Evolutionary conservation across 352 stramenopile species (phyloP).

Genomic region (Ochromonadaceae sp.): DNA sequence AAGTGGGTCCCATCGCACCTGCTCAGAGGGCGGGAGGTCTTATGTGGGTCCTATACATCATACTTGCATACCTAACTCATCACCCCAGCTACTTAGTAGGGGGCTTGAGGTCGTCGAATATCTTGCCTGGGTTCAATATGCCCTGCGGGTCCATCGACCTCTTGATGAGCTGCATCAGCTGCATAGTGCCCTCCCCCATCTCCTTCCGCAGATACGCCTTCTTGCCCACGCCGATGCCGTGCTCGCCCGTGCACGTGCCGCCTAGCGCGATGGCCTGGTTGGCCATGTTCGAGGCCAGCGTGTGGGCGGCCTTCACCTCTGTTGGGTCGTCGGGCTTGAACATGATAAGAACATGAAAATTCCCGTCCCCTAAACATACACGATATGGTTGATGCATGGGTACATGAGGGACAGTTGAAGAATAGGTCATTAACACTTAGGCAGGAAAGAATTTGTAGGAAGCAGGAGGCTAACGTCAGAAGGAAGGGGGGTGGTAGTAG

Average conservation of each 20-base stretch:
- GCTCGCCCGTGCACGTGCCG: conserved; percentile 94
- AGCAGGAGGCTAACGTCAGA: no score
- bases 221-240: conserved; percentile 88
- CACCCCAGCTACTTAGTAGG: no score
- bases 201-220: conserved; percentile 70
- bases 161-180: conserved; percentile 85
- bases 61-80: no score
- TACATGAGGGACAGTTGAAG: no score
- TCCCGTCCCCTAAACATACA: conserved; percentile 66
- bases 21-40: no score
- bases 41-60: no score
- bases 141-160: conserved; percentile 76
- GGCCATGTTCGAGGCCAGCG: conserved; percentile 59
- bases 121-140: conserved; percentile 95
- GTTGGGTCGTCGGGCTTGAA: conserved; percentile 58
- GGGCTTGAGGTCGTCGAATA: no score
- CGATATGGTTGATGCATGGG: no score
- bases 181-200: conserved; percentile 62
- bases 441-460: no score
- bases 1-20: no score
- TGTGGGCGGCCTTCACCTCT: conserved; percentile 60
- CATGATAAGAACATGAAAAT: conserved; percentile 90
- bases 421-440: no score
- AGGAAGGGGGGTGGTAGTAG: no score
- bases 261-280: conserved; percentile 61